Evolutionary conservation across 305 asterid genomes (phyloP).

Genomic region (Fraxinus paxiana): DNA sequence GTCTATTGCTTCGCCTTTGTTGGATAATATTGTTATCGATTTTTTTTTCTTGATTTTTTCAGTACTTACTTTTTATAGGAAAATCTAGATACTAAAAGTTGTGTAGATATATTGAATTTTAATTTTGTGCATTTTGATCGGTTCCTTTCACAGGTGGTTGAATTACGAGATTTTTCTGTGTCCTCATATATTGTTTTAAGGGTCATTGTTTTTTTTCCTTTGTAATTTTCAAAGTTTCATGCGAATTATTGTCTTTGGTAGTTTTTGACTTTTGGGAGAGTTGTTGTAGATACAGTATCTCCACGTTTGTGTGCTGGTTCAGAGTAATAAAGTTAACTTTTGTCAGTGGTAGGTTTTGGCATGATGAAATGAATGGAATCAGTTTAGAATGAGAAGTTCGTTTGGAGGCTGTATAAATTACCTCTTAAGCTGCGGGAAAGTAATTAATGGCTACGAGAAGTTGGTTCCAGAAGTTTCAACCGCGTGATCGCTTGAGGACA

Average conservation of each 20-base stretch:
- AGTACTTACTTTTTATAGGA: background rate
- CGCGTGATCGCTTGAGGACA: slow-evolving; percentile 65
- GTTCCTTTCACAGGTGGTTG: slow-evolving; percentile 22
- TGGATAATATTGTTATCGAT: background rate
- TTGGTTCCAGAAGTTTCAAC: slow-evolving; percentile 85
- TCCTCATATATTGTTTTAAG: background rate
- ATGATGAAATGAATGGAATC: slow-evolving; percentile 30
- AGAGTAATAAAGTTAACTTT: background rate
- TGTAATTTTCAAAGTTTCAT: background rate
- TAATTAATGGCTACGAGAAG: slow-evolving; percentile 77
- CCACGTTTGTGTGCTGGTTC: background rate
- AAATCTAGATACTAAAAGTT: background rate
- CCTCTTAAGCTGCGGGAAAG: slow-evolving; percentile 38
- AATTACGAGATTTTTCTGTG: slow-evolving; percentile 11
- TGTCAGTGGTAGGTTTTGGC: background rate
- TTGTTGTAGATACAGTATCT: background rate
- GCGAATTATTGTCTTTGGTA: slow-evolving; percentile 8
- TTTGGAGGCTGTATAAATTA: slow-evolving; percentile 19
- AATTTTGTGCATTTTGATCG: slow-evolving; percentile 21
- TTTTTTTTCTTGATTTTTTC: background rate
- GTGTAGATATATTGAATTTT: background rate
- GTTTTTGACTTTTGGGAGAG: slow-evolving; percentile 28
- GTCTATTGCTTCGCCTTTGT: slow-evolving; percentile 19
- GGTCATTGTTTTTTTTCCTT: too few species aligned
- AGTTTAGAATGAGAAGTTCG: slow-evolving; percentile 35